These are phyloP conservation scores for Fusarium sp. DNA, from an alignment of 2,329 filamentous ascomycete species.

Conservation along the genomic window DNA sequence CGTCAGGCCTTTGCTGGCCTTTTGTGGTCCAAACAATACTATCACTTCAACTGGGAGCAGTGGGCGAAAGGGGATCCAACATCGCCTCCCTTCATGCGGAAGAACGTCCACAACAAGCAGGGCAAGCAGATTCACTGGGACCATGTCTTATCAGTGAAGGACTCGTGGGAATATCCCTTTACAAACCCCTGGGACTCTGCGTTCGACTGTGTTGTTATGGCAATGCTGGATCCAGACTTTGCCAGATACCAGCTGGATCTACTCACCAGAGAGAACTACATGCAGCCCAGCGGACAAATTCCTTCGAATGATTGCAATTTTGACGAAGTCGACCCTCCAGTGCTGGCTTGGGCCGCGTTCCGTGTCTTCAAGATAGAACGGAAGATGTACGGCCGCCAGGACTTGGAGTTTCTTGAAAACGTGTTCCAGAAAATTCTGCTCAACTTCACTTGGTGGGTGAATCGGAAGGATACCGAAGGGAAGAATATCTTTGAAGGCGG, in stretches of 20 bases:
- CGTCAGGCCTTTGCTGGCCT: constrained; percentile 94
- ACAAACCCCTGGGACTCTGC: constrained; percentile 98
- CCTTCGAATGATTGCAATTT: constrained; percentile 98
- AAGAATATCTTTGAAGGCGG: constrained; percentile 99
- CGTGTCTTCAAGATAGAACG: constrained; percentile 98
- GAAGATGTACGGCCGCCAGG: constrained; percentile 94
- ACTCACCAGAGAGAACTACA: constrained; percentile 98
- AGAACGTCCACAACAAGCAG: constrained; percentile 83
- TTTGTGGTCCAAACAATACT: constrained; percentile 99
- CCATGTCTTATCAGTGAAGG: constrained; percentile 96
- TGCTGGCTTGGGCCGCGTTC: constrained; percentile 97
- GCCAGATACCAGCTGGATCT: constrained; percentile 98
- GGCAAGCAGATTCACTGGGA: constrained; percentile 98
- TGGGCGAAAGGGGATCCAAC: constrained; percentile 95
- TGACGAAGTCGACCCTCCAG: constrained; percentile 94
- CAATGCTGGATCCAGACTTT: constrained; percentile 98
- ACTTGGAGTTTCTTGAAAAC: constrained; percentile 95
- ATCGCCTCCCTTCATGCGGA: constrained; percentile 89
- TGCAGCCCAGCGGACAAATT: constrained; percentile 95
- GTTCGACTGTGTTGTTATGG: constrained; percentile 94
- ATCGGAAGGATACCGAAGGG: constrained; percentile 91
- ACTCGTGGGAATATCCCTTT: constrained; percentile 99
- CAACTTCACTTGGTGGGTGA: constrained; percentile 99
- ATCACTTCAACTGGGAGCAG: constrained; percentile 96
- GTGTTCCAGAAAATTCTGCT: constrained; percentile 96